A percentile compares a stretch with the other conserved stretches of the same genome.
Conservation (phyloP, 192 early-diverging fungal species). For the Podila verticillata region DNA sequence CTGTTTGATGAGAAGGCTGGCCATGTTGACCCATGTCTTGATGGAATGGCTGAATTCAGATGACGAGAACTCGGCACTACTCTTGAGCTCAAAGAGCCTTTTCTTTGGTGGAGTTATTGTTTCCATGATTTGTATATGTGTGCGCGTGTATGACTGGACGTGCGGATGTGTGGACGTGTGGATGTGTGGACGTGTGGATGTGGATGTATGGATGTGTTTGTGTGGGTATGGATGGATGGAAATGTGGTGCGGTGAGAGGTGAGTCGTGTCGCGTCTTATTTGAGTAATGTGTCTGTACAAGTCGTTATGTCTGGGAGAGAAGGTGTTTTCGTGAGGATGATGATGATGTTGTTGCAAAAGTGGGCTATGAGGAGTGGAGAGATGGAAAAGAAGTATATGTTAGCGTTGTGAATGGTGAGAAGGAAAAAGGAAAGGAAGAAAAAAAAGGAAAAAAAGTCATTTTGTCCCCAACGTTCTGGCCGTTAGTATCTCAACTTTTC, state of each 20-base stretch:
- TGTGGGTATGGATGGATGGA: no score
- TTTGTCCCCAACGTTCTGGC: no score
- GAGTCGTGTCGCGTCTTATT: no score
- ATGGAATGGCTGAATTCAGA: slow-evolving; percentile 37
- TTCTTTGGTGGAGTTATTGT: slow-evolving; percentile 7
- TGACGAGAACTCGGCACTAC: slow-evolving; percentile 34
- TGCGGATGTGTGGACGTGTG: not conserved
- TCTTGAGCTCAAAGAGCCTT: slow-evolving; percentile 26
- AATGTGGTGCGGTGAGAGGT: no score
- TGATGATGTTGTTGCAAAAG: not conserved
- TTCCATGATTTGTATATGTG: not conserved
- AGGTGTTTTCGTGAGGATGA: not conserved
- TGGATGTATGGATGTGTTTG: no score
- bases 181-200: no score
- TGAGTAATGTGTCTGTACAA: no score
- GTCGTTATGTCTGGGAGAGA: not conserved
- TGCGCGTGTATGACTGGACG: not conserved
- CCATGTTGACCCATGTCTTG: slow-evolving; percentile 52
- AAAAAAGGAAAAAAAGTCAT: not conserved
- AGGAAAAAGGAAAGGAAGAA: not conserved
- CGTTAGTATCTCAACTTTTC: no score
- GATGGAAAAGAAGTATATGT: not conserved
- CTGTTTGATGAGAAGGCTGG: slow-evolving; percentile 47
- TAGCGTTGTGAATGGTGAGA: not conserved
- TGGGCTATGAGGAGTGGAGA: not conserved